Evolutionary conservation across 2,329 filamentous ascomycete species (phyloP).

Genomic region (Cordyceps cicadae): DNA sequence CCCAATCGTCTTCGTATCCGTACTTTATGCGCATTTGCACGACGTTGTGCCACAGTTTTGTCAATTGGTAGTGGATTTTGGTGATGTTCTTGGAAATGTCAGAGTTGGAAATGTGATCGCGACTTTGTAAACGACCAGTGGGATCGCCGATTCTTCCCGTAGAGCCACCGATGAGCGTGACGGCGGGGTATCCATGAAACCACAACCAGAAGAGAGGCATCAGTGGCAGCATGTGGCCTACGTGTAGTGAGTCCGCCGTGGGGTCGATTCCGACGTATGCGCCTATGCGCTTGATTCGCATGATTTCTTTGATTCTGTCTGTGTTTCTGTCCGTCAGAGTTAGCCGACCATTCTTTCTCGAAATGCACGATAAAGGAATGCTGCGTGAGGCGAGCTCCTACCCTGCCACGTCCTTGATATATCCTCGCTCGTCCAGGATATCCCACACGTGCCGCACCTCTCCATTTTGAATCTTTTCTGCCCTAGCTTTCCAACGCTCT

Average conservation of each 20-base stretch:
- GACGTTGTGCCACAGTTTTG: constrained; percentile 67
- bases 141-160: constrained; percentile 76
- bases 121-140: constrained; percentile 56
- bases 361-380: constrained; percentile 16
- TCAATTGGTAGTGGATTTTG: constrained; percentile 61
- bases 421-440: constrained; percentile 62
- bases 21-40: constrained; percentile 56
- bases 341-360: background rate
- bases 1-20: constrained; percentile 54
- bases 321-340: constrained; percentile 29
- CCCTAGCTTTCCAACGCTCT: constrained; percentile 39
- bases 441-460: constrained; percentile 49
- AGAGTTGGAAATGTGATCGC: constrained; percentile 43
- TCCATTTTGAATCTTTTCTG: constrained; percentile 41
- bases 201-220: constrained; percentile 85
- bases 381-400: constrained; percentile 28
- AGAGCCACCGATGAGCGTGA: constrained; percentile 63
- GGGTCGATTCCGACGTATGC: constrained; percentile 78
- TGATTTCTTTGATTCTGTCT: constrained; percentile 50
- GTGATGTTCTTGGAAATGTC: constrained; percentile 56
- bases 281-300: constrained; percentile 58
- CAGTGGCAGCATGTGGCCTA: constrained; percentile 71
- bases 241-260: constrained; percentile 68
- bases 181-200: constrained; percentile 60
- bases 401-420: constrained; percentile 68